phyloP scores from a whole-genome alignment of 1,284 basidiomycete species.

The Meira miltonrushii region DNA sequence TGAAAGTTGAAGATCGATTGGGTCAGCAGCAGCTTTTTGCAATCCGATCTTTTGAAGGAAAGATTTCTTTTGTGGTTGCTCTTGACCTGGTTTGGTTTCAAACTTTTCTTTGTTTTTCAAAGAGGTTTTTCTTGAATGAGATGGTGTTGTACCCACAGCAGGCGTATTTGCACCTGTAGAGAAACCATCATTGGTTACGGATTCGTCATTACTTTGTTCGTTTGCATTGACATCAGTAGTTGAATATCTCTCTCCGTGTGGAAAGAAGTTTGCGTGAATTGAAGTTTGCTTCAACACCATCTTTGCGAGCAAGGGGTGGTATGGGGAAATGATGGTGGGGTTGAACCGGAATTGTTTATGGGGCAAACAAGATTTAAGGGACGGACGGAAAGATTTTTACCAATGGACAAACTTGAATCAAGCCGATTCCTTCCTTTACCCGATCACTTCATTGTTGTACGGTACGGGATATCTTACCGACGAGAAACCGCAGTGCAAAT shows the following conservation, averaged over 20 bases:
- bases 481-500: no score
- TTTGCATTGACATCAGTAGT: slow-evolving; percentile 23
- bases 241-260: slow-evolving; percentile 26
- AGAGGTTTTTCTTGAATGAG: not conserved
- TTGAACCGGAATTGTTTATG: no score
- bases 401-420: no score
- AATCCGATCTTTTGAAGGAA: no score
- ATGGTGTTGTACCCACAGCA: slow-evolving; percentile 2
- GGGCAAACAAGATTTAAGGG: no score
- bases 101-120: not conserved
- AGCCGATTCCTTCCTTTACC: no score
- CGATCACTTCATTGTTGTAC: no score
- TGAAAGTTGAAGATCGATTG: no score
- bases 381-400: no score
- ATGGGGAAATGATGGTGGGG: no score
- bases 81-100: not conserved
- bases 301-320: not conserved
- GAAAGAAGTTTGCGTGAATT: slow-evolving; percentile 39
- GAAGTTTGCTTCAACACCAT: slow-evolving; percentile 41
- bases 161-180: slow-evolving; percentile 2
- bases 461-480: no score
- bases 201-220: slow-evolving; percentile 8
- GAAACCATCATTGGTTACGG: not conserved
- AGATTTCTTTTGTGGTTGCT: not conserved
- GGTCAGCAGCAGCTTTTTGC: no score